A percentile compares a stretch with the other conserved stretches of the same genome.
These are phyloP conservation scores for Pythium phragmitis DNA, from an alignment of 352 stramenopile species.

Conservation along the genomic window DNA sequence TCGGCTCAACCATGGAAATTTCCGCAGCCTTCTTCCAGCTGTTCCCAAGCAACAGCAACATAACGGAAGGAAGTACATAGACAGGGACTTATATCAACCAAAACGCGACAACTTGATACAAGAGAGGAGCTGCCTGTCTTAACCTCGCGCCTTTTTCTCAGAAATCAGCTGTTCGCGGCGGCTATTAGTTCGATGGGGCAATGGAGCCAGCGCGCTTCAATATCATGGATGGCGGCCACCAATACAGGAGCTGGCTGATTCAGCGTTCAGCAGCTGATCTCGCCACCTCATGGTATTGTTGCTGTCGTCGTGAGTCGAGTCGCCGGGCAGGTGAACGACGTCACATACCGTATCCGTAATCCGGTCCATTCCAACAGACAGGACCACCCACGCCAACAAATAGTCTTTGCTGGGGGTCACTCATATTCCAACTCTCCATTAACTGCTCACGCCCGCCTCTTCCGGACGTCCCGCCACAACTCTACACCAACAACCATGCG, in stretches of 20 bases:
- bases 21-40: constrained; percentile 2
- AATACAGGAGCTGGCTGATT: not conserved
- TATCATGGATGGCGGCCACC: not conserved
- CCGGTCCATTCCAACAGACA: too few species aligned
- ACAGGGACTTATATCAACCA: too few species aligned
- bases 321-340: too few species aligned
- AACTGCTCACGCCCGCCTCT: constrained; percentile 1
- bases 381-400: too few species aligned
- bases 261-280: not conserved
- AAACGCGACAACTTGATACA: too few species aligned
- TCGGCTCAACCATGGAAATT: not conserved
- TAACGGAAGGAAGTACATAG: too few species aligned
- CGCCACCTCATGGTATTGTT: not conserved
- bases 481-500: constrained; percentile 42
- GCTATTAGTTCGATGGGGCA: not conserved
- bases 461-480: constrained; percentile 1
- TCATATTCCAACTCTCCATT: constrained; percentile 12
- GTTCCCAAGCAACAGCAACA: not conserved
- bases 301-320: not conserved
- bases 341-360: too few species aligned
- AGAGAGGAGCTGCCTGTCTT: too few species aligned
- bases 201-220: constrained; percentile 12
- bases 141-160: not conserved
- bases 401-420: not conserved
- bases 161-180: not conserved